These are phyloP conservation scores for Dendrobium nobile DNA, from an alignment of 106 monocot species.

Conservation along the genomic window DNA sequence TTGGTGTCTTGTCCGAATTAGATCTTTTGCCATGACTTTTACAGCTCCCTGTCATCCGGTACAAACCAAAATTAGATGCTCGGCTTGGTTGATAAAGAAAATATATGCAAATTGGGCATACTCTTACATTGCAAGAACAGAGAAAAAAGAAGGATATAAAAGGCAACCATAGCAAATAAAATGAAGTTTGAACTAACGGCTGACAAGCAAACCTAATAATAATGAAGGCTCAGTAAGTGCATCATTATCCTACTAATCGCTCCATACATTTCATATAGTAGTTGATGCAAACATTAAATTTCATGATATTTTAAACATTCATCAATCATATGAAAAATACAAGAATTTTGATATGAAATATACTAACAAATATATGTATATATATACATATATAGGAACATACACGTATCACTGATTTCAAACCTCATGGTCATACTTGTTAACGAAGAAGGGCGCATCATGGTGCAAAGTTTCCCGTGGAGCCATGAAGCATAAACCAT, in stretches of 20 bases:
- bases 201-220: not conserved
- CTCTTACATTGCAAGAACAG: not conserved
- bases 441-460: too few relatives aligned
- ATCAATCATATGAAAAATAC: not conserved
- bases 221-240: not conserved
- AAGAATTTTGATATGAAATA: not conserved
- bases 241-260: not conserved
- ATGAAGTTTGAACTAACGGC: not conserved
- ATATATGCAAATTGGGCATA: not conserved
- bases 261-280: not conserved
- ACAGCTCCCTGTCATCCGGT: slow-evolving; percentile 59
- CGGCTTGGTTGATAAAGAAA: not conserved
- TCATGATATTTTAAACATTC: not conserved
- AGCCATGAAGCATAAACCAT: too few relatives aligned
- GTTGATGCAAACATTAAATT: not conserved
- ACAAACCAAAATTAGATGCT: not conserved
- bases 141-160: not conserved
- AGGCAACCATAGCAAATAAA: not conserved
- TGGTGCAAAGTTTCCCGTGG: too few relatives aligned
- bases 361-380: not conserved
- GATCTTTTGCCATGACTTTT: slow-evolving; percentile 82
- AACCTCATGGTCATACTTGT: too few relatives aligned
- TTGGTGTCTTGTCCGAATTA: slow-evolving; percentile 81
- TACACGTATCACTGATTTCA: too few relatives aligned
- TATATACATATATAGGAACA: too few relatives aligned